Evolutionary conservation across 495 filamentous ascomycete genomes (phyloP), one percentile per base, ranked within the genome.

Genomic region (Tuber aestivum): DNA sequence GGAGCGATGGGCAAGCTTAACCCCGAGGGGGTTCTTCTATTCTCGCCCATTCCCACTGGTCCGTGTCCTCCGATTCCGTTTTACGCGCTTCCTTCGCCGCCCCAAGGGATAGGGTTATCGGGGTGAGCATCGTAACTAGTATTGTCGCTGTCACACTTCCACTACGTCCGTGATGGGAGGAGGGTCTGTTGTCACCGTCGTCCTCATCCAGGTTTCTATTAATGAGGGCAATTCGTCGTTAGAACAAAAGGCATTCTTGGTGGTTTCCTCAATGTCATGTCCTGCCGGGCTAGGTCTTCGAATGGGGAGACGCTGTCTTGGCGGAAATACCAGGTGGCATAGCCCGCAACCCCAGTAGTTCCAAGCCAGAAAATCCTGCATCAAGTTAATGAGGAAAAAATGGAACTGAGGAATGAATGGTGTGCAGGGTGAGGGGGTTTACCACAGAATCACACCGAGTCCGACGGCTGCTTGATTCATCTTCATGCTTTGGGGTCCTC

Each of bases 291-390:
- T 40, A 40, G 38, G 38, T 40, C 38, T 40, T 40, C 38, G 38
- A 40, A 40, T 40, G 38, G 38, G 38, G 38, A 40, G 38, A 40
- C 38, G 38, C 38, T 40, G 38, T 7, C 3, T 40, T 40, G 38
- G 38, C 38, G 38, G 38, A 40, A 40, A 40, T 40, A 40, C 38
- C 38, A 40, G 7, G 38, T 7, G 38, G 38, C 38, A 40, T 40
- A 40, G 38, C 38, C 38, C 38, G 38, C 38, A 72, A 97, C 87
- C 73, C 87, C 89, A 70, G 89, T 89, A 5, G 94, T 94, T 16
- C 88, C 82, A 76, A 87, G 83, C 85, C 94, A 97, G 78, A 92
- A 87, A 42, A 97, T 82, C 84, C 93, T 96, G 78, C 72, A 70
- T 61, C 20, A 23, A 23, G 61, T 70, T n/a, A 41, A 75, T 40